Conservation (phyloP, 208 protist species). For the Leishmania mexicana region DNA sequence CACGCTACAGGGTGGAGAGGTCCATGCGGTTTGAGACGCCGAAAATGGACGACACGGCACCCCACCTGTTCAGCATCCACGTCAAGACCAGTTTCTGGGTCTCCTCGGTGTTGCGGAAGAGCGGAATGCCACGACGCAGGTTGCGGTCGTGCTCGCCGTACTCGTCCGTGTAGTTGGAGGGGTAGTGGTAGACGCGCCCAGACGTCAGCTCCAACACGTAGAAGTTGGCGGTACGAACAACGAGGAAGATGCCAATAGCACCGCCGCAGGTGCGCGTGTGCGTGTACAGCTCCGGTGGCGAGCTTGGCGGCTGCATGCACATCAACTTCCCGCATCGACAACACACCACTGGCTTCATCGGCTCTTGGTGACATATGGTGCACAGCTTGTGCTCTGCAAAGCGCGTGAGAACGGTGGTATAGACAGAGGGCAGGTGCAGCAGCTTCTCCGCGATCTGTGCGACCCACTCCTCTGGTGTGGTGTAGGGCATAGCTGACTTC, state of each 20-base stretch:
- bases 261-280: conserved; percentile 59
- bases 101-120: conserved; percentile 34
- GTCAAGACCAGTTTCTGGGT: conserved; percentile 38
- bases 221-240: conserved; percentile 35
- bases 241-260: conserved; percentile 63
- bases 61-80: conserved; percentile 76
- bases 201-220: conserved; percentile 51
- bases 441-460: conserved; percentile 33
- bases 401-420: conserved; percentile 40
- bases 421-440: conserved; percentile 56
- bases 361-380: conserved; percentile 33
- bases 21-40: conserved; percentile 29
- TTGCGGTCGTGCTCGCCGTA: conserved; percentile 51
- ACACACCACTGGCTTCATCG: conserved; percentile 48
- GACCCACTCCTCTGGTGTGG: conserved; percentile 30
- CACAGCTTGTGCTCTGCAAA: conserved; percentile 24
- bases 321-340: conserved; percentile 56
- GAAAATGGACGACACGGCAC: conserved; percentile 55
- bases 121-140: conserved; percentile 36
- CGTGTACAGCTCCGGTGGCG: conserved; percentile 47
- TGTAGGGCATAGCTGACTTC: conserved; percentile 19
- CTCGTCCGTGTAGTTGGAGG: conserved; percentile 70
- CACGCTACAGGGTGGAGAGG: conserved; percentile 28
- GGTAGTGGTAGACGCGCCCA: conserved; percentile 29
- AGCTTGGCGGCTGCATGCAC: conserved; percentile 29